These are phyloP conservation scores for Effrenium voratum DNA, from an alignment of 73 alveolate species.

Conservation along the genomic window DNA sequence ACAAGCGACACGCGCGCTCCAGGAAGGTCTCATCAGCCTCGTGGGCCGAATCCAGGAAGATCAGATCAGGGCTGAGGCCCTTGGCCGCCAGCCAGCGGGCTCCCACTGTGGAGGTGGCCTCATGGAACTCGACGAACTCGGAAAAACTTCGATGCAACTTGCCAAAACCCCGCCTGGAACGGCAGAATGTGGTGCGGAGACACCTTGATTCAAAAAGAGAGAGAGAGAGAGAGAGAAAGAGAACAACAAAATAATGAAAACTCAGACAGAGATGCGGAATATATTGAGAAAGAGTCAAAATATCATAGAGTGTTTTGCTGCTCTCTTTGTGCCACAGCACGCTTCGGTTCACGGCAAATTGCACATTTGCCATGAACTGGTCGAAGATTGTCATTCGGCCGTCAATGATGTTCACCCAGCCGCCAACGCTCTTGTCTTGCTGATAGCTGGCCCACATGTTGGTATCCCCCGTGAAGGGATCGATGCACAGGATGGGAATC, in stretches of 20 bases:
- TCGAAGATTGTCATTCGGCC: conserved; percentile 92
- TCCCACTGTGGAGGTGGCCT: conserved; percentile 82
- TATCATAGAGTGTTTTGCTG: too few species aligned
- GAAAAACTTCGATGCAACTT: too few species aligned
- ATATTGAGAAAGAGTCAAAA: too few species aligned
- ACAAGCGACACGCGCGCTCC: not conserved
- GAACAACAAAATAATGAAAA: too few species aligned
- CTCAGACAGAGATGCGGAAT: too few species aligned
- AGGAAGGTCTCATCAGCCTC: conserved; percentile 64
- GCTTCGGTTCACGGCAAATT: conserved; percentile 78
- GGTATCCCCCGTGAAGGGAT: conserved; percentile 90
- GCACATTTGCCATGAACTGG: conserved; percentile 94
- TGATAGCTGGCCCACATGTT: conserved; percentile 94
- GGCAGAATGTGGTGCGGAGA: conserved; percentile 86
- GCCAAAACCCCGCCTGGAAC: conserved; percentile 52
- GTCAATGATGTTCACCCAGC: conserved; percentile 89
- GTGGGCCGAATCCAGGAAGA: conserved; percentile 82
- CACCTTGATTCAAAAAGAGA: not conserved
- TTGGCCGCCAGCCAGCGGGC: conserved; percentile 80
- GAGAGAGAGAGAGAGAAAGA: not conserved
- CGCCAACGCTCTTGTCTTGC: conserved; percentile 43
- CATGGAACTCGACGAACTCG: too few species aligned
- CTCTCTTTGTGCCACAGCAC: not conserved
- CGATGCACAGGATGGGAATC: conserved; percentile 90
- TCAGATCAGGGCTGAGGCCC: conserved; percentile 57